A percentile compares a stretch with the other conserved stretches of the same genome.
These are phyloP conservation scores for Tripterygium wilfordii DNA, from an alignment of 177 flowering plant species.

Conservation along the genomic window DNA sequence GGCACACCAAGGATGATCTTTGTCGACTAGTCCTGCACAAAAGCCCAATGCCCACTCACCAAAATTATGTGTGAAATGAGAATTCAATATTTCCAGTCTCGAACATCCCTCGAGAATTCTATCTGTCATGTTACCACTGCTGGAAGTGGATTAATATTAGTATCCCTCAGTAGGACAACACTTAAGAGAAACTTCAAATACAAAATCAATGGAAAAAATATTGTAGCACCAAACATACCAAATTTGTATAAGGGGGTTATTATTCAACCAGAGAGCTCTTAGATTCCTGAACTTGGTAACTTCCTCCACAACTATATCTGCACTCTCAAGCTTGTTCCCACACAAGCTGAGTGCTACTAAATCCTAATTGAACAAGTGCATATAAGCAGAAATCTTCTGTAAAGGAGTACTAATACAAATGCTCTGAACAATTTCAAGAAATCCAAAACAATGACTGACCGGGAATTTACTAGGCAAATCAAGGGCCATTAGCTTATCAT, in stretches of 20 bases:
- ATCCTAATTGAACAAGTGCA: constrained; percentile 44
- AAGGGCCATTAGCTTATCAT: constrained; percentile 57
- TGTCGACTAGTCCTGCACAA: constrained; percentile 71
- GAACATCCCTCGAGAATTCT: constrained; percentile 50
- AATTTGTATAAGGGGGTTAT: constrained; percentile 56
- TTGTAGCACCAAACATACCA: constrained; percentile 32
- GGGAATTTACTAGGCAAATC: constrained; percentile 78
- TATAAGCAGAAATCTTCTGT: too few species aligned
- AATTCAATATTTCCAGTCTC: constrained; percentile 72
- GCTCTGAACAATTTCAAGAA: constrained; percentile 15
- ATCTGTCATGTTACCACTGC: constrained; percentile 39
- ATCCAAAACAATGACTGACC: constrained; percentile 36
- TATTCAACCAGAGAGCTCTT: constrained; percentile 87
- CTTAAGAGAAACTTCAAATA: background rate
- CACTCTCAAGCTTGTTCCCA: constrained; percentile 67
- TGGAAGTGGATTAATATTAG: constrained; percentile 22
- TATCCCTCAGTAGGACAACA: background rate
- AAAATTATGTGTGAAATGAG: constrained; percentile 59
- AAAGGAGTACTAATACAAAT: too few species aligned
- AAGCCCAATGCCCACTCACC: constrained; percentile 89
- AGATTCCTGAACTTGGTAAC: constrained; percentile 54
- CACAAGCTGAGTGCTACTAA: constrained; percentile 74
- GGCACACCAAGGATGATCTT: constrained; percentile 45
- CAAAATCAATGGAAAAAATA: too few species aligned
- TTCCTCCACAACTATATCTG: constrained; percentile 44